These are phyloP conservation scores for Xanthoparmelia taractica DNA, from an alignment of 495 filamentous ascomycete species.

Conservation along the genomic window DNA sequence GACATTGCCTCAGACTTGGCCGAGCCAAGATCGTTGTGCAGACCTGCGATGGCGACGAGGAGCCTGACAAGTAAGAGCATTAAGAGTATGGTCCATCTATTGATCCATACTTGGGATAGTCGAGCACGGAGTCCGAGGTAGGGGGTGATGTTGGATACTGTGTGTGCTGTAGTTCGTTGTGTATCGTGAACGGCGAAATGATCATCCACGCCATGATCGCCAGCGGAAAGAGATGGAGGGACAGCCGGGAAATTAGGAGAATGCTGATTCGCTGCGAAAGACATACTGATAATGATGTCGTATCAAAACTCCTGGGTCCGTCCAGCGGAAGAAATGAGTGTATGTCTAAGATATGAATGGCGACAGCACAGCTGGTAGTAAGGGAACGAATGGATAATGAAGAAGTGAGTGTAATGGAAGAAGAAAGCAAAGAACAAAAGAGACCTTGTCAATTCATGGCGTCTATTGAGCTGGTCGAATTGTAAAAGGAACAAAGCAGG, in stretches of 20 bases:
- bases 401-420: slow-evolving; percentile 16
- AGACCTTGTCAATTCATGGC: slow-evolving; percentile 24
- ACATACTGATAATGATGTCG: slow-evolving; percentile 28
- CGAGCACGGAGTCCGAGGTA: slow-evolving; percentile 86
- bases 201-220: slow-evolving; percentile 48
- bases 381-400: slow-evolving; percentile 12
- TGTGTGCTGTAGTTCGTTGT: slow-evolving; percentile 42
- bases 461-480: slow-evolving; percentile 15
- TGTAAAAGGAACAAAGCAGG: slow-evolving; percentile 19
- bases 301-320: slow-evolving; percentile 26
- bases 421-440: slow-evolving; percentile 22
- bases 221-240: slow-evolving; percentile 47
- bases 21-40: slow-evolving; percentile 63
- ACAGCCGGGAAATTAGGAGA: slow-evolving; percentile 31
- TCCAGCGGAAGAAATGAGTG: slow-evolving; percentile 30
- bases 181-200: slow-evolving; percentile 41
- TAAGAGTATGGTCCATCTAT: slow-evolving; percentile 89
- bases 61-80: slow-evolving; percentile 74
- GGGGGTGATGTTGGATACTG: slow-evolving; percentile 63
- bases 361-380: slow-evolving; percentile 9
- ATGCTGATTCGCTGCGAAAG: slow-evolving; percentile 32
- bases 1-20: slow-evolving; percentile 76
- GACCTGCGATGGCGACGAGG: slow-evolving; percentile 60
- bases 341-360: slow-evolving; percentile 19
- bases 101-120: slow-evolving; percentile 93